Evolutionary conservation across 495 filamentous ascomycete genomes (phyloP), one percentile per base, ranked within the genome.

Genomic region (Cryomyces antarcticus): DNA sequence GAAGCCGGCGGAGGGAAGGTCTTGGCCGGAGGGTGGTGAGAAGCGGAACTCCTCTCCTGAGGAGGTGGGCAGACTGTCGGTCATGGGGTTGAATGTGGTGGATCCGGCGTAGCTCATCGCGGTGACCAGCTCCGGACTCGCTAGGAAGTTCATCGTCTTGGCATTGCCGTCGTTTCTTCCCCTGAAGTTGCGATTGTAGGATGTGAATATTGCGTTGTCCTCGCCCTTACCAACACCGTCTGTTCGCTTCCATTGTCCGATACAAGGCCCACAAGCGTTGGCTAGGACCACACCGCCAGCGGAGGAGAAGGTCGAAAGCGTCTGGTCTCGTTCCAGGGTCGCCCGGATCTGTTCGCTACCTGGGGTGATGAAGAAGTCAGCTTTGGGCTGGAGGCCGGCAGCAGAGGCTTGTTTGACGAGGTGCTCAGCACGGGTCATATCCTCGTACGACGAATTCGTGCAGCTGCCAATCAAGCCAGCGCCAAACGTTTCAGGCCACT

Each of bases 101-200:
- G 69, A 73, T 41, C 89, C 89, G 27, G 88, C 78, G 59, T 92
- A 96, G 30, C 80, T 71, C 75, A 97, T 86, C 6, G 89, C 88
- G 1, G 89, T 97, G 47, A 97, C 92, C 31, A 97, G 71, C 58
- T 97, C 89, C 4, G 89, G 89, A 2, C 83, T 89, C 9, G 89
- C 87, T 33, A 97, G 73, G 68, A 97, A 97, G 69, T 96, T 96
- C 88, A 95, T 93, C 30, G 89, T 97, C 17, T 75, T 71, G 7
- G 80, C 77, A 66, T 96, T 96, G 48, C 89, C 89, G 54, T 97
- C 89, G 57, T 97, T 97, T 42, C 89, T 81, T 43, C 84, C 88
- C 46, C 79, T 83, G 71, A 97, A 97, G 64, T 97, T 97, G 47
- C 89, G 80, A 71, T 97, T 97, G 64, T 95, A 97, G 5, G 84